These are phyloP conservation scores for Torulaspora delbrueckii DNA, from an alignment of 805 yeast species.

Conservation along the genomic window DNA sequence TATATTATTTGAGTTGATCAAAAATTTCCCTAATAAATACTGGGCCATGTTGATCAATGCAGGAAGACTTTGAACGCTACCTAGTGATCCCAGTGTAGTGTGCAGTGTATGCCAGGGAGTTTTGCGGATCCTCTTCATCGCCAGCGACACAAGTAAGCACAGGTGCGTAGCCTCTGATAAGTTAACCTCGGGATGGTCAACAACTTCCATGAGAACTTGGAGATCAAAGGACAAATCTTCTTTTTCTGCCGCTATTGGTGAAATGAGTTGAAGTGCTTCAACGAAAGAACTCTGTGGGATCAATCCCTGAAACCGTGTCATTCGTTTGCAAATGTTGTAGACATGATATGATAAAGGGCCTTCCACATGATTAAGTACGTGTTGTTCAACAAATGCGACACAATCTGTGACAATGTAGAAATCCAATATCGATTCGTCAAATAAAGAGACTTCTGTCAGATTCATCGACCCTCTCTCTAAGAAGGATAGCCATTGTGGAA, in stretches of 20 bases:
- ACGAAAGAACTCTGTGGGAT: slow-evolving; percentile 10
- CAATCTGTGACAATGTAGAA: slow-evolving; percentile 19
- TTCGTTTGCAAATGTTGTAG: slow-evolving; percentile 17
- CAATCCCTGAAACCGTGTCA: slow-evolving; percentile 10
- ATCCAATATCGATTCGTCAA: slow-evolving; percentile 20
- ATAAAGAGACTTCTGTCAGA: not conserved
- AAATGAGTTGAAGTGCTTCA: slow-evolving; percentile 4
- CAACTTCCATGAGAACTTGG: slow-evolving; percentile 30
- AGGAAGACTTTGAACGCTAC: slow-evolving; percentile 26
- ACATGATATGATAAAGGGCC: slow-evolving; percentile 11
- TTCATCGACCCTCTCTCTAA: not conserved
- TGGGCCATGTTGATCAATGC: slow-evolving; percentile 27
- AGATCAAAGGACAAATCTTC: slow-evolving; percentile 17
- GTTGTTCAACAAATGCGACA: not conserved
- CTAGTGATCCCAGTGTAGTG: slow-evolving; percentile 16
- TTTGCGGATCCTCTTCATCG: slow-evolving; percentile 17
- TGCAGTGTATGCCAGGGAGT: slow-evolving; percentile 19
- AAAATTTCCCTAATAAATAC: slow-evolving; percentile 21
- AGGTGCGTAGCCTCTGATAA: slow-evolving; percentile 25
- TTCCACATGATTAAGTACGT: slow-evolving; percentile 1
- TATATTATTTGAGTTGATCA: slow-evolving; percentile 18
- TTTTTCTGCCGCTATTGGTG: not conserved
- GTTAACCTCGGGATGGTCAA: slow-evolving; percentile 34
- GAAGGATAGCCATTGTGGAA: slow-evolving; percentile 21
- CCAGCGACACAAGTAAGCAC: slow-evolving; percentile 15